phyloP scores from a whole-genome alignment of 2,329 filamentous ascomycete species.

The Shiraia sp. region DNA sequence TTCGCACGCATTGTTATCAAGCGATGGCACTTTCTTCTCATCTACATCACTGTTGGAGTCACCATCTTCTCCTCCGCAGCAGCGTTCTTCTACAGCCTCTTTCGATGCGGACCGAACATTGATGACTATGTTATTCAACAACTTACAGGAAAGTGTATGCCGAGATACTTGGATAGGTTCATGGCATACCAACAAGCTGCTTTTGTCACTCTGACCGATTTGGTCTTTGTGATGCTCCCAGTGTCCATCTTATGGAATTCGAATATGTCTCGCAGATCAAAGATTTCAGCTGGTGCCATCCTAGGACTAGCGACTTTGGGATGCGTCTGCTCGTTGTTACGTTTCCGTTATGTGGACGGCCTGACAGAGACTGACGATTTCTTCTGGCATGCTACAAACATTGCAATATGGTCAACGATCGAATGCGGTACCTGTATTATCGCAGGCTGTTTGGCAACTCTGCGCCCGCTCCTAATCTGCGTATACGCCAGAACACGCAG shows the following conservation, averaged over 20 bases:
- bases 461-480: conserved; percentile 52
- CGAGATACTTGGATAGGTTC: conserved; percentile 53
- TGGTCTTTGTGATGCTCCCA: conserved; percentile 35
- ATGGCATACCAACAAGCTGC: conserved; percentile 52
- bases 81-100: conserved; percentile 56
- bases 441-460: conserved; percentile 56
- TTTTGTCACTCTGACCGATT: conserved; percentile 37
- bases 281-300: conserved; percentile 58
- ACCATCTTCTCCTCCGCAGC: conserved; percentile 37
- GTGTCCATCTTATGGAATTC: conserved; percentile 59
- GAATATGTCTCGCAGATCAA: conserved; percentile 58
- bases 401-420: conserved; percentile 48
- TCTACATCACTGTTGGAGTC: conserved; percentile 44
- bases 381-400: conserved; percentile 51
- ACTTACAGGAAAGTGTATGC: conserved; percentile 46
- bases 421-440: conserved; percentile 47
- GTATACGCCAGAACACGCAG: conserved; percentile 2
- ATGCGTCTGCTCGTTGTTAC: conserved; percentile 58
- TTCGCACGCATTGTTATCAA: conserved; percentile 50
- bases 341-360: conserved; percentile 52
- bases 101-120: conserved; percentile 52
- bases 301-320: conserved; percentile 56
- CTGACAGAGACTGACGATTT: conserved; percentile 50
- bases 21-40: conserved; percentile 44
- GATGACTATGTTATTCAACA: conserved; percentile 37